Evolutionary conservation across 257 asterid genomes (phyloP), one percentile per base, ranked within the genome.

Genomic region (Solanum dulcamara): DNA sequence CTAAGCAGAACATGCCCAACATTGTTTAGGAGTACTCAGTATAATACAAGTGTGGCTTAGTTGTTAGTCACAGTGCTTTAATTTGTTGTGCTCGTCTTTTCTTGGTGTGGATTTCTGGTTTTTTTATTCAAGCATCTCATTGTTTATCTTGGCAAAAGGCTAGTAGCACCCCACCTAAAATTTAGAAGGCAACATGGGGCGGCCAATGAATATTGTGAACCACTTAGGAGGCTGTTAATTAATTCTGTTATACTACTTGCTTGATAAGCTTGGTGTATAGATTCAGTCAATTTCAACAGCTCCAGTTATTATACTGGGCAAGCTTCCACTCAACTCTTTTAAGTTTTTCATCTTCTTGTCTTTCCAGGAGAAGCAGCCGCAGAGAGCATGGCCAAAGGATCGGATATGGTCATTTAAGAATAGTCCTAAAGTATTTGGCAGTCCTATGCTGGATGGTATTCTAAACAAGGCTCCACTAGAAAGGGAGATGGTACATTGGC

Each of bases 361-460:
- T 60, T 75, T 59, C 22, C 95, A 97, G 99, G 98, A 94, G 91
- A 97, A 92, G 91, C 98, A 93, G 85, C 92, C 93, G 1, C 98
- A 97, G 91, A 92, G 95, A 90, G 87, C 97, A 3, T 97, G 99
- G 99, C 98, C 99, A 0, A 97, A 92, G 91, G 99, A 94, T 81
- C 85, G 92, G 53, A 94, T 97, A 87, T 97, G 99, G 99, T 90
- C 98, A 38, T 97, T 93, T 92, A 92, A 91, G 87, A 90, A 90
- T 88, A 84, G 86, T 42, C 90, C 89, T 12, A 93, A 89, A 89
- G 60, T 97, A 3, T 85, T 95, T 14, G 99, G 99, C 42, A 95
- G 97, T 84, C 99, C 99, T 5, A 94, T 93, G 97, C 84, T 97
- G 44, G 99, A 97, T 84, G 93, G 96, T 13, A 90, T 93, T 44